phyloP scores from a whole-genome alignment of 2,329 filamentous ascomycete species.

The Arthroderma sp. region DNA sequence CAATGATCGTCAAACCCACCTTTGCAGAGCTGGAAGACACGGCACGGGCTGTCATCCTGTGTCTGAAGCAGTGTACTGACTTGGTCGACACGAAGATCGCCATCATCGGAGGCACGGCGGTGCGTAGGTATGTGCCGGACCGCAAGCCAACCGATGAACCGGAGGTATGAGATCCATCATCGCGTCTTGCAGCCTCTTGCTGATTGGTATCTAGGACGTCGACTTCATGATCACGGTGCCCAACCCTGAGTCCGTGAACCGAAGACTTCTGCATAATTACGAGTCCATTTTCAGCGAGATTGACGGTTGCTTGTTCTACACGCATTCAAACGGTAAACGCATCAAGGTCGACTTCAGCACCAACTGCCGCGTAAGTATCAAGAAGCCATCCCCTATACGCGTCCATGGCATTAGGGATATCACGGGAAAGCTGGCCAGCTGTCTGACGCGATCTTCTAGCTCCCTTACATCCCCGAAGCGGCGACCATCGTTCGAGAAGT shows the following conservation, averaged over 20 bases:
- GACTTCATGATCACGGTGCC: slow-evolving; percentile 10
- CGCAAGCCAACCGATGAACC: neutral
- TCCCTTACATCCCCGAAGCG: slow-evolving; percentile 7
- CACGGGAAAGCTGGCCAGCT: no score
- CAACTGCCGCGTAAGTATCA: slow-evolving; percentile 9
- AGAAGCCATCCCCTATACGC: neutral
- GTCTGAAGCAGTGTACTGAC: slow-evolving; percentile 6
- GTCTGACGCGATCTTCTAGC: neutral
- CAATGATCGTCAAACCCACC: slow-evolving; percentile 6
- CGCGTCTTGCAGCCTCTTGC: neutral
- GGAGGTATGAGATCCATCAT: neutral
- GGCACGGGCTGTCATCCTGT: slow-evolving; percentile 6
- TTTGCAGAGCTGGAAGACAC: slow-evolving; percentile 8
- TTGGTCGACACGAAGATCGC: slow-evolving; percentile 5
- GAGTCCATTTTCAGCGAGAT: slow-evolving; percentile 4
- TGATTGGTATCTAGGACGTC: slow-evolving; percentile 5
- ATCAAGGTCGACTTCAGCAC: slow-evolving; percentile 10
- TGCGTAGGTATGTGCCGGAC: neutral
- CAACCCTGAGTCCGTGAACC: slow-evolving; percentile 5
- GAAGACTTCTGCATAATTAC: slow-evolving; percentile 5
- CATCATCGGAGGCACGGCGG: slow-evolving; percentile 8
- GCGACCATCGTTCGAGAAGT: slow-evolving; percentile 2
- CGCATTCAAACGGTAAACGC: slow-evolving; percentile 3
- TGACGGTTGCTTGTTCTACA: slow-evolving; percentile 4
- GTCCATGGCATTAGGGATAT: neutral